These are phyloP conservation scores for Artemisia argyi DNA, from an alignment of 129 eudicot species.

Conservation along the genomic window DNA sequence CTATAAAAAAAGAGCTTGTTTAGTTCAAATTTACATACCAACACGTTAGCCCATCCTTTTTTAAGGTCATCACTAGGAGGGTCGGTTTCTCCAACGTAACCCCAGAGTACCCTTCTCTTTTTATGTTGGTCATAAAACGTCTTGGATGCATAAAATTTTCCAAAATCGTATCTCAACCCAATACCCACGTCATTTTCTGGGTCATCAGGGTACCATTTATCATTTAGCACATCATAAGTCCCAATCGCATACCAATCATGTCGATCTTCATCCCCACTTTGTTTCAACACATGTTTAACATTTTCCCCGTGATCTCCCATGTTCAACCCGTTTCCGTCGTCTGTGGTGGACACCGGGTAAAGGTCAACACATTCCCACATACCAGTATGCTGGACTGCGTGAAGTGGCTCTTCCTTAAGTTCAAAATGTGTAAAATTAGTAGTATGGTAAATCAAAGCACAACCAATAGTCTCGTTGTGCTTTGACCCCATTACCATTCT, in stretches of 20 bases:
- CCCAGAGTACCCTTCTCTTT: slow-evolving; percentile 76
- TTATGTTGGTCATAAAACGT: slow-evolving; percentile 76
- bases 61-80: slow-evolving; percentile 51
- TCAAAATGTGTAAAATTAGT: slow-evolving; percentile 60
- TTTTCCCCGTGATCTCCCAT: slow-evolving; percentile 61
- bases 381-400: slow-evolving; percentile 78
- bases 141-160: slow-evolving; percentile 83
- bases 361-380: slow-evolving; percentile 99
- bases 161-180: slow-evolving; percentile 78
- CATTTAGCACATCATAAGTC: slow-evolving; percentile 46
- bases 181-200: slow-evolving; percentile 80
- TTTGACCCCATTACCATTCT: slow-evolving; percentile 75
- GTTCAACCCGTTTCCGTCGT: slow-evolving; percentile 51
- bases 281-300: slow-evolving; percentile 72
- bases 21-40: slow-evolving; percentile 44
- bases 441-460: slow-evolving; percentile 68
- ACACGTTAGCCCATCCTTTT: slow-evolving; percentile 86
- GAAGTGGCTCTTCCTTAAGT: slow-evolving; percentile 51
- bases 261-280: slow-evolving; percentile 71
- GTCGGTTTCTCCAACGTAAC: slow-evolving; percentile 83
- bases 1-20: not conserved
- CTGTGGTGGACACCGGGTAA: slow-evolving; percentile 71
- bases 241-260: slow-evolving; percentile 87
- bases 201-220: slow-evolving; percentile 86
- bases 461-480: slow-evolving; percentile 59